Evolutionary conservation across 805 yeast genomes (phyloP), one percentile per base, ranked within the genome.

Genomic region (Schwanniomyces pseudopolymorphus): DNA sequence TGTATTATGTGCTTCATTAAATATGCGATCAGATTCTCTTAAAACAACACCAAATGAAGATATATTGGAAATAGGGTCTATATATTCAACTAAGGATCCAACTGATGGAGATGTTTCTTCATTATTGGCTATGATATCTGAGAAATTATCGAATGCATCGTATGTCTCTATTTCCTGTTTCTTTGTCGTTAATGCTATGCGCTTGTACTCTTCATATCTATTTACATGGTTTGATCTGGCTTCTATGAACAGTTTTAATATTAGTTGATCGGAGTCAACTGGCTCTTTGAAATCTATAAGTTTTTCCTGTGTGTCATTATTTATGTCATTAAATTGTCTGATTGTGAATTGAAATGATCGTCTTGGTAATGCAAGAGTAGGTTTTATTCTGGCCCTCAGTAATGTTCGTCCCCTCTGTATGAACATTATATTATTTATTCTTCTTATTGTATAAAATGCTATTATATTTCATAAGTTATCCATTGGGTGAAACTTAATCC

Each of bases 61-160:
- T 1, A 39, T 33, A 13, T 47, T 52, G 7, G 50, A 52, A 5
- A 45, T 37, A 2, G 54, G 55, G 24, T 60, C 55, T 1, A 49
- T 38, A 46, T 64, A 65, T 48, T 74, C 78, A 6, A 76, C 67
- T 1, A 76, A 46, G 2, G 78, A 69, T 1, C 81, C 81, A 4
- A 48, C 47, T 1, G 40, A 45, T 0, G 70, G 68, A 7, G 55
- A 44, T 5, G 35, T 39, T 27, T 27, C 46, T 16, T 52, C 48
- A 26, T 45, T 45, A 9, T 16, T 35, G 11, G 41, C 41, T 26
- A 45, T 28, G 8, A 37, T 33, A 20, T 45, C 44, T 35, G 35
- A 17, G 13, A 45, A 35, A 19, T 43, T 27, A 14, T 28, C 39
- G 39, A 46, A 21, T 24, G 44, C 36, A 19, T 39, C 43, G 25